phyloP scores from a whole-genome alignment of 2,329 filamentous ascomycete species.

The Trichoderma oligosporum region DNA sequence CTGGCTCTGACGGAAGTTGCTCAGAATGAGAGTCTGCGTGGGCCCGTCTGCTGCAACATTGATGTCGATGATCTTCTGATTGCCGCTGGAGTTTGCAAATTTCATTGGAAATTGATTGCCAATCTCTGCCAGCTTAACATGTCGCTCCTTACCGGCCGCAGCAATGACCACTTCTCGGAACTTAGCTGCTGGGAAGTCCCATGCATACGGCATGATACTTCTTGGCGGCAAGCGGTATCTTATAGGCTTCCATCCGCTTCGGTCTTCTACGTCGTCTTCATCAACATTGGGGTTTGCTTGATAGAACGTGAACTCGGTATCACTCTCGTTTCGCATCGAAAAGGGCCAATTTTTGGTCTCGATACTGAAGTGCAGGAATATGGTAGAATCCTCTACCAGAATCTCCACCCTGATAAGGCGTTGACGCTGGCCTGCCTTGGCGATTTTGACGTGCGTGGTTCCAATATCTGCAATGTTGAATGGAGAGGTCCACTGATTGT shows the following conservation, averaged over 20 bases:
- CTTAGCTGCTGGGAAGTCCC: constrained; percentile 98
- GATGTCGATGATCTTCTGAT: constrained; percentile 89
- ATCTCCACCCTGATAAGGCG: constrained; percentile 83
- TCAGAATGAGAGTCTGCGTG: constrained; percentile 88
- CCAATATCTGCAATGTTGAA: constrained; percentile 97
- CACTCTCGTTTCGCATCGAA: constrained; percentile 97
- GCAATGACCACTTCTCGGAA: constrained; percentile 83
- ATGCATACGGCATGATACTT: constrained; percentile 99
- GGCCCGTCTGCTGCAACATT: constrained; percentile 94
- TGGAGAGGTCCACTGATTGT: constrained; percentile 95
- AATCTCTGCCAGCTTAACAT: constrained; percentile 94
- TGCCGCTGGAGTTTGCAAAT: constrained; percentile 62
- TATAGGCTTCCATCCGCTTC: constrained; percentile 87
- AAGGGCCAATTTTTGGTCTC: constrained; percentile 97
- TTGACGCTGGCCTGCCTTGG: constrained; percentile 85
- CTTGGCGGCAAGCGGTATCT: constrained; percentile 86
- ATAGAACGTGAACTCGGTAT: constrained; percentile 94
- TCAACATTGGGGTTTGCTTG: constrained; percentile 91
- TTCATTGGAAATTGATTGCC: constrained; percentile 95
- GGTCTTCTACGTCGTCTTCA: constrained; percentile 79
- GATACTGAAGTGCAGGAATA: constrained; percentile 85
- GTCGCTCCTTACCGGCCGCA: constrained; percentile 57
- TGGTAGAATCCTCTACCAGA: constrained; percentile 85
- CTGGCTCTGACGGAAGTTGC: constrained; percentile 88
- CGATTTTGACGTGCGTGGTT: constrained; percentile 87